Conservation (phyloP, 2,329 filamentous ascomycete species). For the Fusarium buxicola region DNA sequence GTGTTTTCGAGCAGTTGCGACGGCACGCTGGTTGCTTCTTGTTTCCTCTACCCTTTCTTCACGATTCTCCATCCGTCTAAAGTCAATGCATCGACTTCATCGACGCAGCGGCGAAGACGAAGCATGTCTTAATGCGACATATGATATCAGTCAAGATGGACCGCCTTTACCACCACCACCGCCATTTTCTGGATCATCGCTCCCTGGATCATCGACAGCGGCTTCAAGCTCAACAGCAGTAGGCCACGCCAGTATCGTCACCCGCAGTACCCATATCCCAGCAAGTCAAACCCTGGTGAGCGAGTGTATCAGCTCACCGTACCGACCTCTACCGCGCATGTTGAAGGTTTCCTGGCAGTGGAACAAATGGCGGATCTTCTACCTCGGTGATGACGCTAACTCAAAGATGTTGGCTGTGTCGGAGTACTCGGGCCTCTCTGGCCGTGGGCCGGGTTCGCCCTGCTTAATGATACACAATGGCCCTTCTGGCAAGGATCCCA, state of each 20-base stretch:
- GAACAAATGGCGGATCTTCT: constrained; percentile 36
- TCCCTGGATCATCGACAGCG: constrained; percentile 26
- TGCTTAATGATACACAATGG: constrained; percentile 35
- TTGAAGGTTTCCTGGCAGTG: constrained; percentile 39
- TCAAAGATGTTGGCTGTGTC: constrained; percentile 37
- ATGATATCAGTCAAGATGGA: background rate
- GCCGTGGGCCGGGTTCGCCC: constrained; percentile 21
- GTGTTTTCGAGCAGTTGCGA: constrained; percentile 12
- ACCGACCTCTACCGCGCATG: constrained; percentile 22
- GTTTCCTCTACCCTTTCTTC: background rate
- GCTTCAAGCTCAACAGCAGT: constrained; percentile 21
- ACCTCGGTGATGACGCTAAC: constrained; percentile 26
- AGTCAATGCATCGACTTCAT: background rate
- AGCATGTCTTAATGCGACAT: background rate
- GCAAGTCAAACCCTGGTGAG: constrained; percentile 35
- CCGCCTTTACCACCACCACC: background rate
- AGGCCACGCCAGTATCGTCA: constrained; percentile 31
- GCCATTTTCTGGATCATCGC: background rate
- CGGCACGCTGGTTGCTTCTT: constrained; percentile 4
- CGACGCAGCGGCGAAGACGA: constrained; percentile 21
- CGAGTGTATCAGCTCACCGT: constrained; percentile 28
- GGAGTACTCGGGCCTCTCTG: constrained; percentile 33
- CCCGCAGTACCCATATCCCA: constrained; percentile 32
- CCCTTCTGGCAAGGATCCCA: constrained; percentile 28
- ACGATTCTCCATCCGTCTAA: no score